Conservation (phyloP, 768 basidiomycete species). For the Hygrocybe punicea region DNA sequence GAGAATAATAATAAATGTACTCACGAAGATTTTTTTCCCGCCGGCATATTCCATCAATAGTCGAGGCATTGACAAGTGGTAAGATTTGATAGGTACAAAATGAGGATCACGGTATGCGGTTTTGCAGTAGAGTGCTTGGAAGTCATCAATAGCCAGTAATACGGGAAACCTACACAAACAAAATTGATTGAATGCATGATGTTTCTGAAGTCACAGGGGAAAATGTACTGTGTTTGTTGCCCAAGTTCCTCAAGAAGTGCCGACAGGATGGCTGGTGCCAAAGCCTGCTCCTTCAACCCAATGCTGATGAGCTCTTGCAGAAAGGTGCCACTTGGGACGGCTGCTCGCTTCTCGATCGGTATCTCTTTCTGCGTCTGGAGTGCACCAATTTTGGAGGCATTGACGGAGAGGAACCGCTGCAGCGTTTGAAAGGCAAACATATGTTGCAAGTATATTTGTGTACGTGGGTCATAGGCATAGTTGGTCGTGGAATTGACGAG, state of each 20-base stretch:
- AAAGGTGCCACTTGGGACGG: conserved; percentile 46
- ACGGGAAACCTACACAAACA: conserved; percentile 58
- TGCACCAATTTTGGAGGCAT: conserved; percentile 42
- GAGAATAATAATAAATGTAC: conserved; percentile 36
- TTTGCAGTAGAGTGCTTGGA: conserved; percentile 72
- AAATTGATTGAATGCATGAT: background rate
- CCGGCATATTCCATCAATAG: conserved; percentile 73
- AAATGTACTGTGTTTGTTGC: conserved; percentile 59
- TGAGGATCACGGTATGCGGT: conserved; percentile 73
- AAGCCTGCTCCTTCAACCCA: conserved; percentile 51
- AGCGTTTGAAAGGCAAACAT: conserved; percentile 60
- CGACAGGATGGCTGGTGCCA: conserved; percentile 55
- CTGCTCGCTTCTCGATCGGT: conserved; percentile 45
- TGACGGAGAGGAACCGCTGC: conserved; percentile 58
- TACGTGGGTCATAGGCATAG: conserved; percentile 70
- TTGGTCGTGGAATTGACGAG: conserved; percentile 73
- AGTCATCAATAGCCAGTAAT: conserved; percentile 81
- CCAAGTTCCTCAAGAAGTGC: conserved; percentile 60
- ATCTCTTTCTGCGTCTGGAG: conserved; percentile 44
- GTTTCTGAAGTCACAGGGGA: background rate
- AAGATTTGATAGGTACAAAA: conserved; percentile 63
- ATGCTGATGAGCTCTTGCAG: conserved; percentile 55
- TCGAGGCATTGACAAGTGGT: conserved; percentile 76
- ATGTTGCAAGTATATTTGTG: conserved; percentile 75
- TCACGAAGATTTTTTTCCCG: conserved; percentile 65